Percentiles rank a stretch among this genome's conserved stretches.
Evolutionary conservation across 1,139 yeast species (phyloP).

Genomic region (Taiozyma sp.): DNA sequence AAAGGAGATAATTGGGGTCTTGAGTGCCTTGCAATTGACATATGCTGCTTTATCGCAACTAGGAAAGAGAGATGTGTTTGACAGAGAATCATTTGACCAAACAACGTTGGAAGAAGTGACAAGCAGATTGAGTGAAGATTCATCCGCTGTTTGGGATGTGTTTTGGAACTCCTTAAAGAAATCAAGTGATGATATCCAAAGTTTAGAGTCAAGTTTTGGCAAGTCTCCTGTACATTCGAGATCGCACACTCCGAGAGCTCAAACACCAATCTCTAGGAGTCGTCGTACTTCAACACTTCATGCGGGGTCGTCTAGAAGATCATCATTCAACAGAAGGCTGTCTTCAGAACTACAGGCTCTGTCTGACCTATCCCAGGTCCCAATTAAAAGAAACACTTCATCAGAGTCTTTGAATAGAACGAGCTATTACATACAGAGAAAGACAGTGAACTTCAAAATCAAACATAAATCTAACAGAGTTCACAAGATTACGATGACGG

Average conservation of each 20-base stretch:
- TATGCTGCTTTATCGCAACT: constrained; percentile 31
- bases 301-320: constrained; percentile 17
- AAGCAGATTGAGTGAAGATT: constrained; percentile 21
- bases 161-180: constrained; percentile 34
- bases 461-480: constrained; percentile 7
- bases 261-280: constrained; percentile 11
- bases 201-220: constrained; percentile 18
- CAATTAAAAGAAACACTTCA: constrained; percentile 13
- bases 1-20: constrained; percentile 31
- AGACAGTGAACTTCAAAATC: constrained; percentile 18
- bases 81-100: constrained; percentile 20
- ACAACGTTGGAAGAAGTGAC: constrained; percentile 22
- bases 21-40: constrained; percentile 35
- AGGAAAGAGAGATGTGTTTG: constrained; percentile 22
- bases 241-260: constrained; percentile 4
- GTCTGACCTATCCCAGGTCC: neutral
- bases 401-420: constrained; percentile 19
- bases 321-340: constrained; percentile 13
- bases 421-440: constrained; percentile 16
- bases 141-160: constrained; percentile 32
- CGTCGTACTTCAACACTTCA: constrained; percentile 19
- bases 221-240: constrained; percentile 13
- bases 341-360: constrained; percentile 9
- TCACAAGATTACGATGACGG: constrained; percentile 20
- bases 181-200: constrained; percentile 23